Evolutionary conservation across 2,329 filamentous ascomycete species (phyloP), one percentile per base, ranked within the genome.

Genomic region (Venturia pyrina): DNA sequence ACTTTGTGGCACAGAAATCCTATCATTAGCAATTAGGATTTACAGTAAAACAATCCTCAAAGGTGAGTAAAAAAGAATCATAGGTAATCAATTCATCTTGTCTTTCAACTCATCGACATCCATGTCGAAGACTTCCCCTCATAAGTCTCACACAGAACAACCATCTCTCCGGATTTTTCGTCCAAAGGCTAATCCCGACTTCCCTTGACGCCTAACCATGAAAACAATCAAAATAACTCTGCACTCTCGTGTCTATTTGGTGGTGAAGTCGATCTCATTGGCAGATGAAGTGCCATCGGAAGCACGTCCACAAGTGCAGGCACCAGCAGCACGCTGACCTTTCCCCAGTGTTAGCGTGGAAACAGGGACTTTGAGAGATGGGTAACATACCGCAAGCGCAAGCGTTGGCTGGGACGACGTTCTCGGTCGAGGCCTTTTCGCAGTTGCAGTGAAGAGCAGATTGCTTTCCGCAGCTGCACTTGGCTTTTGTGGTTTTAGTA

Each of bases 401-500:
- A 71, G 90, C 83, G 48, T 90, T 83, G 7, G 91, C 91, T 7
- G 81, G 76, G 66, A 90, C 75, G 50, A 79, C 79, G 82, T 97
- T 97, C 82, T 97, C 93, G 19, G 81, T 78, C 4, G 82, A 69
- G 4, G 92, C 84, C 77, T 91, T 93, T 72, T 86, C 86, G 80
- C 93, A 97, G 68, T 82, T 89, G 85, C 93, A 98, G 76, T 93
- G 83, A 62, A 96, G 86, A 62, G 93, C 93, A 4, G 87, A 85
- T 75, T 95, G 85, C 81, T 96, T 87, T 74, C 93, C 93, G 76
- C 93, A 98, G 19, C 91, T 96, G 85, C 92, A 96, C 68, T 78
- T 85, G 68, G 85, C 83, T 71, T 86, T 82, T 65, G 80, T 77
- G 48, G 21, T 21, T 13, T 43, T n/a, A 46, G 3, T 46, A 4